Evolutionary conservation across 768 basidiomycete species (phyloP).

Genomic region (Hirschioporus abietinus): DNA sequence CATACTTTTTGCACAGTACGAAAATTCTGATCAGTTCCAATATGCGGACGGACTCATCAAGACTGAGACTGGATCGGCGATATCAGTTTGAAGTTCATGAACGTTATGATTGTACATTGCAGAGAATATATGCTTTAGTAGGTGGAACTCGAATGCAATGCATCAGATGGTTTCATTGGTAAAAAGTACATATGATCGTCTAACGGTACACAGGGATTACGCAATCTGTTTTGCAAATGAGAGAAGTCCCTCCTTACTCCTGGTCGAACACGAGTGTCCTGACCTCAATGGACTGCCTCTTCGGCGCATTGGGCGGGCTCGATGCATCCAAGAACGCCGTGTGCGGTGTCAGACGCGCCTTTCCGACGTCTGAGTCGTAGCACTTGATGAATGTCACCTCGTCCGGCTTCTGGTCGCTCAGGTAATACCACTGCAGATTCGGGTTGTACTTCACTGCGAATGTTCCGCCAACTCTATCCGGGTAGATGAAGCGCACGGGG

Average conservation of each 20-base stretch:
- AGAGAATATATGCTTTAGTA: not conserved
- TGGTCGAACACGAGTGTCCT: slow-evolving; percentile 37
- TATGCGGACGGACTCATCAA: slow-evolving; percentile 51
- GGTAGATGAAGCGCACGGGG: slow-evolving; percentile 31
- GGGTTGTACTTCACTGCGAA: slow-evolving; percentile 32
- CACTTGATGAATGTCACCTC: slow-evolving; percentile 41
- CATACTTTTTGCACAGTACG: slow-evolving; percentile 44
- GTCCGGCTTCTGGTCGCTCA: slow-evolving; percentile 31
- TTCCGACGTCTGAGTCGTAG: slow-evolving; percentile 36
- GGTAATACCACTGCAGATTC: slow-evolving; percentile 34
- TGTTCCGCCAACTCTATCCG: slow-evolving; percentile 28
- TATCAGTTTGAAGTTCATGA: not conserved
- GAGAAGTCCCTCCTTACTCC: slow-evolving; percentile 18
- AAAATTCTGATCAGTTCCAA: slow-evolving; percentile 77
- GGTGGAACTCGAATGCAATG: not conserved
- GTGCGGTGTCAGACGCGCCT: slow-evolving; percentile 38
- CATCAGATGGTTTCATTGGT: not conserved
- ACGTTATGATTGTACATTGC: not conserved
- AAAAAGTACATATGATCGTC: not conserved
- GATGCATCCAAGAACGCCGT: slow-evolving; percentile 34
- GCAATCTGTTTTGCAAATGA: not conserved
- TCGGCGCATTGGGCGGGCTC: slow-evolving; percentile 29
- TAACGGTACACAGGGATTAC: not conserved
- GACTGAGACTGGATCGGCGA: not conserved
- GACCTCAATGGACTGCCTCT: slow-evolving; percentile 40